Base-by-base conservation (phyloP, 1,284 basidiomycete species). In the Apiotrichum domesticum region DNA sequence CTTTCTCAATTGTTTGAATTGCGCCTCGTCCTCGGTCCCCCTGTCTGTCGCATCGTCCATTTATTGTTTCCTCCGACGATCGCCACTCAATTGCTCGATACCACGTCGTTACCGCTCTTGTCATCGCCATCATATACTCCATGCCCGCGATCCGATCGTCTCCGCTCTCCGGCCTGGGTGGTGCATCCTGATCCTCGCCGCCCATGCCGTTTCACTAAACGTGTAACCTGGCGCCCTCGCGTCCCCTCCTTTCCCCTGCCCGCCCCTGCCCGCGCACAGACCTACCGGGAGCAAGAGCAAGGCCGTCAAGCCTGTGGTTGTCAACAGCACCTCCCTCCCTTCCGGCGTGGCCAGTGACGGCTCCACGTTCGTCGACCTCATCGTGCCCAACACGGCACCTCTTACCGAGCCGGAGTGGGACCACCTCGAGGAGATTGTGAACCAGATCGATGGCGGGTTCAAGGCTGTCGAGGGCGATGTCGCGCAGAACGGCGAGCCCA, bases 341-440 rank as follows among this genome's bases (percentile, higher is more conserved):
- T 37, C 32, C 32, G 47, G 13, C 41, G 29, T 45, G n/a, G 10
- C n/a, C n/a, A 5, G 15, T 9, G n/a, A 41, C 34, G 51, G 45
- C 11, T 10, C 42, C 11, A 29, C 29, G 3, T 15, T 37, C 37
- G 21, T 71, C 15, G 73, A 75, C 54, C 71, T 75, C 46, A 62
- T 75, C 53, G 63, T 75, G 0, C 71, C 72, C 21, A 61, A 58
- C 13, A 64, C 64, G 1, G 39, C 33, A 5, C 70, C 69, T 1
- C 51, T 75, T 32, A 67, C 69, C 3, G 84, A 87, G 55, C 69
- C 79, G 32, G 78, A 81, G 6, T 85, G 88, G 77, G 88, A 91
- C 57, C 78, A 78, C 2, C 81, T 92, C 37, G 86, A 89, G 66
- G 88, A 89, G 57, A 73, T 88, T 43, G 80, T 92, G 55, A 80